A percentile compares a stretch with the other conserved stretches of the same genome.
Conservation (phyloP, 1,139 yeast genomes). For the Pichia sp. region DNA sequence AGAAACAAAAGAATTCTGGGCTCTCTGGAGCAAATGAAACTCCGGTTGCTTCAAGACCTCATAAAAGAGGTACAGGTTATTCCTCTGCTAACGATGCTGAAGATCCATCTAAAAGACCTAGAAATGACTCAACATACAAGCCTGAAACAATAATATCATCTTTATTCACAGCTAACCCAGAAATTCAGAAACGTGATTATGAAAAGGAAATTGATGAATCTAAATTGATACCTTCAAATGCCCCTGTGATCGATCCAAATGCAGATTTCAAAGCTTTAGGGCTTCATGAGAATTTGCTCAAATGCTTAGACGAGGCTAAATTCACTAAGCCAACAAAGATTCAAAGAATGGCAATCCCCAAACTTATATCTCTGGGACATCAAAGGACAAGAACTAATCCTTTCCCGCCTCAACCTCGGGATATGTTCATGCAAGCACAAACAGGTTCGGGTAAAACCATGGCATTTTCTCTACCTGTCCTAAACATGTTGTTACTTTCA, state of each 20-base stretch:
- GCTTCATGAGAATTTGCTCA: slow-evolving; percentile 48
- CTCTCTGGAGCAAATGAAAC: slow-evolving; percentile 14
- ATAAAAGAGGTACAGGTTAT: not conserved
- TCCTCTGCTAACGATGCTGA: not conserved
- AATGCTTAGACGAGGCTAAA: slow-evolving; percentile 56
- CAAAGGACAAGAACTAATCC: slow-evolving; percentile 34
- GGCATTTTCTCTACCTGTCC: slow-evolving; percentile 80
- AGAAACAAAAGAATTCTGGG: slow-evolving; percentile 10
- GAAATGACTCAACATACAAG: slow-evolving; percentile 19
- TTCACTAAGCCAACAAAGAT: slow-evolving; percentile 77
- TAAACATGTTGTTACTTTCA: slow-evolving; percentile 60
- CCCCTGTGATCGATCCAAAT: slow-evolving; percentile 64
- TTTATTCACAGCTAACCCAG: slow-evolving; percentile 70
- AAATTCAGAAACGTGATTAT: slow-evolving; percentile 34
- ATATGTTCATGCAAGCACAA: slow-evolving; percentile 85
- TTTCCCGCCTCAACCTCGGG: slow-evolving; percentile 35
- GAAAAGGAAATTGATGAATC: slow-evolving; percentile 33
- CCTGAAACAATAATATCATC: slow-evolving; percentile 64
- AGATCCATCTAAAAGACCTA: slow-evolving; percentile 1
- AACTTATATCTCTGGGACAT: slow-evolving; percentile 36
- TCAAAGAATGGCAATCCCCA: slow-evolving; percentile 80
- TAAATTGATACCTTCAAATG: slow-evolving; percentile 68
- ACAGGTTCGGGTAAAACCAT: slow-evolving; percentile 95
- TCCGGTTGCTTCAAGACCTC: slow-evolving; percentile 11
- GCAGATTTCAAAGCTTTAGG: slow-evolving; percentile 63